Conservation (phyloP, 2,329 filamentous ascomycete species). For the Diaporthe capsici region DNA sequence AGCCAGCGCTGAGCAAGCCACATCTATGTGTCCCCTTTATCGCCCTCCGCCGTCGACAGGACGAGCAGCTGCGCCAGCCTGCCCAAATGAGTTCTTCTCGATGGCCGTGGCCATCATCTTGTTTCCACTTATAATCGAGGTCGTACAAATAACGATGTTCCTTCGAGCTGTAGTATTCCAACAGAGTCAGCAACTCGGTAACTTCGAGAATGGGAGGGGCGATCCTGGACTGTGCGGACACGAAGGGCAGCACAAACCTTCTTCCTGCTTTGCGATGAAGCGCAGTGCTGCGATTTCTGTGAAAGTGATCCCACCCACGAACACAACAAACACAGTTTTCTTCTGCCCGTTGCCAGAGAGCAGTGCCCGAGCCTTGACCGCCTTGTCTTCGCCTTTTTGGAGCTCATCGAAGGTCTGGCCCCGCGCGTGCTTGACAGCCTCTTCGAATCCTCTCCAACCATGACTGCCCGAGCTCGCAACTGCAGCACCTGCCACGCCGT, state of each 20-base stretch:
- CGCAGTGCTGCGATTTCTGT: constrained; percentile 95
- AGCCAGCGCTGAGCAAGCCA: neutral
- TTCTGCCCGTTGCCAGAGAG: constrained; percentile 81
- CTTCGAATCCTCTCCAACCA: constrained; percentile 95
- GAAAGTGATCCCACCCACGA: constrained; percentile 96
- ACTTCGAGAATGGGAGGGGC: neutral
- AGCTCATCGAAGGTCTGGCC: constrained; percentile 92
- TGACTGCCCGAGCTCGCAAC: constrained; percentile 73
- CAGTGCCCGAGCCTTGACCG: constrained; percentile 86
- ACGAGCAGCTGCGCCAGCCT: constrained; percentile 51
- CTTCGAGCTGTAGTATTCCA: constrained; percentile 68
- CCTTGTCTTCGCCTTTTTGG: constrained; percentile 94
- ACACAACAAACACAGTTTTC: constrained; percentile 96
- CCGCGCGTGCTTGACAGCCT: constrained; percentile 87
- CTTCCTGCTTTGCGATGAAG: constrained; percentile 89
- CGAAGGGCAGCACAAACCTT: constrained; percentile 62
- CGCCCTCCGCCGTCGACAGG: constrained; percentile 33
- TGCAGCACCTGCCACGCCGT: constrained; percentile 61
- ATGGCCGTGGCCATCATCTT: constrained; percentile 89
- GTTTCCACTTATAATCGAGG: constrained; percentile 90
- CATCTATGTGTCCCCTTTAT: neutral
- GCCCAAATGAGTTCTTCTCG: constrained; percentile 76
- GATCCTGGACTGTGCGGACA: neutral
- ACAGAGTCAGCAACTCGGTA: constrained; percentile 28
- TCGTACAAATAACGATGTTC: constrained; percentile 93